A percentile compares a stretch with the other conserved stretches of the same genome.
Conservation (phyloP, 2,329 filamentous ascomycete species). For the Fusarium sp. region DNA sequence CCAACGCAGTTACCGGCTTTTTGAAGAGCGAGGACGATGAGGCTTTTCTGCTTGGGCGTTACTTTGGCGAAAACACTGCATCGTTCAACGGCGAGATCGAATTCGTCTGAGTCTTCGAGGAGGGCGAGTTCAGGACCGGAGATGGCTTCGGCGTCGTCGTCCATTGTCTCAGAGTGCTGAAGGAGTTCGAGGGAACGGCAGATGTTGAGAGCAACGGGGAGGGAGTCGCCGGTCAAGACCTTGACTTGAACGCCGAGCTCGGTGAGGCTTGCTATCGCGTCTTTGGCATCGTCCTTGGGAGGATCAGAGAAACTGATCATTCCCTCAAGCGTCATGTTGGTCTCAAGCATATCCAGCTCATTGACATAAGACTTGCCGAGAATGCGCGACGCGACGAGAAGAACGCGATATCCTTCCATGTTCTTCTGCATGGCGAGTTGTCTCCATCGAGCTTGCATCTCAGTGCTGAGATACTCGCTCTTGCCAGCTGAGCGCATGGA, state of each 20-base stretch:
- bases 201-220: background rate
- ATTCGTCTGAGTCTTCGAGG: background rate
- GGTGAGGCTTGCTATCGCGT: background rate
- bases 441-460: background rate
- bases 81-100: background rate
- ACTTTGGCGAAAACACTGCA: background rate
- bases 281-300: background rate
- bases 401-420: background rate
- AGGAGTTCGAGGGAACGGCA: background rate
- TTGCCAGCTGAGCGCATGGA: background rate
- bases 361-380: background rate
- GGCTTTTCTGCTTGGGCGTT: background rate
- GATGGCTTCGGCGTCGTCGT: background rate
- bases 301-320: slow-evolving; percentile 1
- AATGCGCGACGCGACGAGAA: background rate
- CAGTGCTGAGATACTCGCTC: background rate
- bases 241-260: background rate
- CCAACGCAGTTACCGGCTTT: background rate
- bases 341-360: background rate
- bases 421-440: background rate
- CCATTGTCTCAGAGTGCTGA: background rate
- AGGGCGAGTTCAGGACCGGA: background rate
- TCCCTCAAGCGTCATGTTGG: background rate
- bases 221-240: background rate
- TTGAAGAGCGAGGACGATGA: background rate